Conservation (phyloP, 2,329 filamentous ascomycete species). For the Apiospora koreana region DNA sequence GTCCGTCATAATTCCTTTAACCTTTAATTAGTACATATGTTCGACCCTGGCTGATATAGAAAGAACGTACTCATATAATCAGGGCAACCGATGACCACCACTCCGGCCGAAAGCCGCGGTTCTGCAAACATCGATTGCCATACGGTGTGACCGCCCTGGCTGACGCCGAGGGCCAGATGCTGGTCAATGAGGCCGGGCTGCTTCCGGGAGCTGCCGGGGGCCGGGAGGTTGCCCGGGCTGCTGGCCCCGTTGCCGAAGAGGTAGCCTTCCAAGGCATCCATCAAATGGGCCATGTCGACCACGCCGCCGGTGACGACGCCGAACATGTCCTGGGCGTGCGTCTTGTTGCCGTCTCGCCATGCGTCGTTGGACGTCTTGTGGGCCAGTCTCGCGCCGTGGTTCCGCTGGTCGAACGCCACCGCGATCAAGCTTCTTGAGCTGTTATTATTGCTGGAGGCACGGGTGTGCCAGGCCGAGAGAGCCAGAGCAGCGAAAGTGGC, state of each 20-base stretch:
- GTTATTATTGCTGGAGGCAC: conserved; percentile 21
- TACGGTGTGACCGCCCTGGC: conserved; percentile 81
- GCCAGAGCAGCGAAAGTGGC: conserved; percentile 67
- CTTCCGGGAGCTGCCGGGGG: conserved; percentile 15
- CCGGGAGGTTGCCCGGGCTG: conserved; percentile 17
- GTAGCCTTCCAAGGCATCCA: conserved; percentile 78
- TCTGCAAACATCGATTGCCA: conserved; percentile 85
- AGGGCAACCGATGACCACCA: conserved; percentile 84
- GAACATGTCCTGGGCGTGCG: conserved; percentile 93
- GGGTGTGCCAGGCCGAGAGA: conserved; percentile 57
- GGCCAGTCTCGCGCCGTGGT: conserved; percentile 78
- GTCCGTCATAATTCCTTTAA: conserved; percentile 67
- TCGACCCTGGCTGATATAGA: too few species aligned
- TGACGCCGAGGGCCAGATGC: conserved; percentile 79
- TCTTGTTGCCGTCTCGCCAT: conserved; percentile 77
- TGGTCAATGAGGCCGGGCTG: conserved; percentile 48
- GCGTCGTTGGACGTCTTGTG: conserved; percentile 69
- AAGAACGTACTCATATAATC: conserved; percentile 69
- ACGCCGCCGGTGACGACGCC: conserved; percentile 72
- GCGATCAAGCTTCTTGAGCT: conserved; percentile 67
- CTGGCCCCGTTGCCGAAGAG: conserved; percentile 52
- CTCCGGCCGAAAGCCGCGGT: conserved; percentile 73
- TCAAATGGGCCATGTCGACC: conserved; percentile 71
- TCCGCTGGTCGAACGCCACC: conserved; percentile 87
- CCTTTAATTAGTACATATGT: not conserved